Percentiles rank a stretch among this genome's conserved stretches.
Conservation (phyloP, 2,329 filamentous ascomycete species). For the Albophoma yamanashiensis region DNA sequence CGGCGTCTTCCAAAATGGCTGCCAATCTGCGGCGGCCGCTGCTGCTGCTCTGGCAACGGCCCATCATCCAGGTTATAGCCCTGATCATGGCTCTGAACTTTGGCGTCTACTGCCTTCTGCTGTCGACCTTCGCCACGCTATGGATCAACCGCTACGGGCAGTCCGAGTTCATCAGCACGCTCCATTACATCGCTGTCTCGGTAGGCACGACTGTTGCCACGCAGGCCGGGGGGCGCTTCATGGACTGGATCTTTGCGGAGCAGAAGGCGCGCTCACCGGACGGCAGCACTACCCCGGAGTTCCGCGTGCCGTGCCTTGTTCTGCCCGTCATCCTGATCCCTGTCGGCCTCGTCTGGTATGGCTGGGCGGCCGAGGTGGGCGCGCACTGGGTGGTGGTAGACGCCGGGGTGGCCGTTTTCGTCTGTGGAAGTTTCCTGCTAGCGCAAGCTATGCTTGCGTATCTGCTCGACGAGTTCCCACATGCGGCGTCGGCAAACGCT, state of each 20-base stretch:
- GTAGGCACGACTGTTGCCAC: background rate
- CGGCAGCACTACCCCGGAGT: background rate
- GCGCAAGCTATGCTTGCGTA: background rate
- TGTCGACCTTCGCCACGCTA: background rate
- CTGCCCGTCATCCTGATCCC: background rate
- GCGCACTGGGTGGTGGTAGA: background rate
- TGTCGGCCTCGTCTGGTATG: background rate
- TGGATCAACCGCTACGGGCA: background rate
- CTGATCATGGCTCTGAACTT: background rate
- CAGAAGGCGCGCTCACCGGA: background rate
- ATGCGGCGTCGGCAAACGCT: background rate
- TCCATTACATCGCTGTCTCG: background rate
- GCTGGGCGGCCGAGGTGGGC: background rate
- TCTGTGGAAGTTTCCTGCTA: background rate
- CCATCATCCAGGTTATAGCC: background rate
- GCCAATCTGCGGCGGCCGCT: background rate
- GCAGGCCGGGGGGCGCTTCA: background rate
- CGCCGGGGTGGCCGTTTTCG: background rate
- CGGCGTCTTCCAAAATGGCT: background rate
- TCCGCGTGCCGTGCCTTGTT: background rate
- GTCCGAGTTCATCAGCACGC: background rate
- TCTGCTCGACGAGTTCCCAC: background rate
- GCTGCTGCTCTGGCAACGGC: background rate
- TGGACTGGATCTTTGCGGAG: background rate
- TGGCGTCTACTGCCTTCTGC: background rate